Conservation (phyloP, 345 rosid species). For the Draba incana region DNA sequence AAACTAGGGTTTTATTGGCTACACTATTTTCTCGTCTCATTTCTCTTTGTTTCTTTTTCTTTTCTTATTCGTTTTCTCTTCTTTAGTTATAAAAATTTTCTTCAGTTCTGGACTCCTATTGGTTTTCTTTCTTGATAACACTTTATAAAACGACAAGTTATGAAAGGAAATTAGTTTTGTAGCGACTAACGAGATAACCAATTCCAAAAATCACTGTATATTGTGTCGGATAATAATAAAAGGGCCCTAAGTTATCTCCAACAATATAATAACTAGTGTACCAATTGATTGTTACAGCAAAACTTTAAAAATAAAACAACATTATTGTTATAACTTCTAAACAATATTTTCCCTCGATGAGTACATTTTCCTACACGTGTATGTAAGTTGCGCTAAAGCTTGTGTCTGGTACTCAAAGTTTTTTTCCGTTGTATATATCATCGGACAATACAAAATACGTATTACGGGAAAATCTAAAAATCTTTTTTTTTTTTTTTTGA, state of each 20-base stretch:
- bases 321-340: slow-evolving; percentile 35
- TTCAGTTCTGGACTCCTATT: background rate
- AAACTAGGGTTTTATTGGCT: slow-evolving; percentile 26
- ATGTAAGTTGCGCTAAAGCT: slow-evolving; percentile 4
- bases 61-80: background rate
- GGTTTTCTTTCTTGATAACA: slow-evolving; percentile 8
- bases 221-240: slow-evolving; percentile 8
- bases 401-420: background rate
- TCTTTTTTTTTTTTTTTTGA: no score
- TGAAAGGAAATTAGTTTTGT: slow-evolving; percentile 30
- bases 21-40: slow-evolving; percentile 27
- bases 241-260: slow-evolving; percentile 20
- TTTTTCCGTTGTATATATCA: background rate
- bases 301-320: background rate
- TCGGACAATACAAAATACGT: no score
- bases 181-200: slow-evolving; percentile 39
- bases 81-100: background rate
- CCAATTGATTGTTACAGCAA: slow-evolving; percentile 21
- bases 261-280: slow-evolving; percentile 26
- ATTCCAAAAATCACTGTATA: slow-evolving; percentile 14
- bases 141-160: slow-evolving; percentile 15
- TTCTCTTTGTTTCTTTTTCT: background rate
- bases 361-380: slow-evolving; percentile 5
- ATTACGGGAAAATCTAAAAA: background rate
- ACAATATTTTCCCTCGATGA: background rate